Evolutionary conservation across 1,284 basidiomycete genomes (phyloP).

Genomic region (Pterula multifida): DNA sequence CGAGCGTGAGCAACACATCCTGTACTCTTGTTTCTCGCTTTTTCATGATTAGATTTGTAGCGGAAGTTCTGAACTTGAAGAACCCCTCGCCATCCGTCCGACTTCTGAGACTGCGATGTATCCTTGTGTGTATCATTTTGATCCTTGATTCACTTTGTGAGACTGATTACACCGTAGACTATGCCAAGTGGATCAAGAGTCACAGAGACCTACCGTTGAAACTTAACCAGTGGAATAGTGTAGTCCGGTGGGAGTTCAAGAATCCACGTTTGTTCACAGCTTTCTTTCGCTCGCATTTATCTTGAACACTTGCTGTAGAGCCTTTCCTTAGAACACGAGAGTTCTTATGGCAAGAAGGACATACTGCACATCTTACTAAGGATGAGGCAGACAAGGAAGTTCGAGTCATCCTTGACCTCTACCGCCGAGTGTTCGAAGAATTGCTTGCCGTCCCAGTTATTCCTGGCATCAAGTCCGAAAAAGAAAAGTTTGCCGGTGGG

Average conservation of each 20-base stretch:
- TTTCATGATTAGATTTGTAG: slow-evolving; percentile 25
- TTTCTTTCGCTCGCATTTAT: background rate
- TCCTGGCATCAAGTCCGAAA: slow-evolving; percentile 94
- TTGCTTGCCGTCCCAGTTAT: slow-evolving; percentile 96
- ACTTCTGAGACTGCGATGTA: slow-evolving; percentile 99
- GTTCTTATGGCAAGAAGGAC: slow-evolving; percentile 99
- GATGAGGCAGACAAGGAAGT: slow-evolving; percentile 88
- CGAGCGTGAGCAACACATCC: slow-evolving; percentile 55
- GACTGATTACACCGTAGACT: slow-evolving; percentile 34
- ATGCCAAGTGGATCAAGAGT: slow-evolving; percentile 97
- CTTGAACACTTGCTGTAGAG: slow-evolving; percentile 33
- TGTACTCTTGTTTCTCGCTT: slow-evolving; percentile 1
- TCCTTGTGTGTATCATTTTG: slow-evolving; percentile 51
- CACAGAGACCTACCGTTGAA: slow-evolving; percentile 96
- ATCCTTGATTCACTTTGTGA: background rate
- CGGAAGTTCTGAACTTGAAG: slow-evolving; percentile 88
- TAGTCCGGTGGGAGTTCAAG: slow-evolving; percentile 99
- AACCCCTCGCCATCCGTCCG: slow-evolving; percentile 95
- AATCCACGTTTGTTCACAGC: slow-evolving; percentile 67
- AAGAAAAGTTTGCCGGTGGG: slow-evolving; percentile 98
- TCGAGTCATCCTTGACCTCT: slow-evolving; percentile 88
- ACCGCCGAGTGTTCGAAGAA: slow-evolving; percentile 94
- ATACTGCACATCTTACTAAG: slow-evolving; percentile 90
- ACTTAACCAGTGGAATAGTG: slow-evolving; percentile 98
- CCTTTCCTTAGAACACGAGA: slow-evolving; percentile 98